phyloP scores from a whole-genome alignment of 1,284 basidiomycete species.

The Thecaphora thlaspeos region DNA sequence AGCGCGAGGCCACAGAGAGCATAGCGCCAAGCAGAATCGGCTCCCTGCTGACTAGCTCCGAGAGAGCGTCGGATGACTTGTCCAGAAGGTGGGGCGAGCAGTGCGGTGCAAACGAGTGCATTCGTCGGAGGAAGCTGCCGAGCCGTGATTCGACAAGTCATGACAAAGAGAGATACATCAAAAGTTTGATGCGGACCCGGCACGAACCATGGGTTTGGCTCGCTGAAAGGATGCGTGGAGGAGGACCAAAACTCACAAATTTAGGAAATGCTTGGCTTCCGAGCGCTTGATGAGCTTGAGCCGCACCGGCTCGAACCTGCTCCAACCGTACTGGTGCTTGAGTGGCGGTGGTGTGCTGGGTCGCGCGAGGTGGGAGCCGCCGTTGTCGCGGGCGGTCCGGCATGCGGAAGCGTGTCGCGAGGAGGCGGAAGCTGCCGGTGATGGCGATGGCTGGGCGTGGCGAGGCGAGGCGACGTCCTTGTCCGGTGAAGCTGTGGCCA shows the following conservation, averaged over 20 bases:
- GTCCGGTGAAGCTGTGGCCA: too few relatives aligned
- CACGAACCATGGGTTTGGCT: too few relatives aligned
- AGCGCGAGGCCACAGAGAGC: conserved; percentile 41
- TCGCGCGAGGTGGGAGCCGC: conserved; percentile 2
- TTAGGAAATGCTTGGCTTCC: conserved; percentile 35
- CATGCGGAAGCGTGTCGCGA: too few relatives aligned
- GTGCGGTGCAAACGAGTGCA: conserved; percentile 41
- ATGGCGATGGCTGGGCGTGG: neutral
- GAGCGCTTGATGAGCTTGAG: conserved; percentile 37
- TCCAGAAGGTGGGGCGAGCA: conserved; percentile 34
- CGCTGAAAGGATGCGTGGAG: too few relatives aligned
- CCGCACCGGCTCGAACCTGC: conserved; percentile 39
- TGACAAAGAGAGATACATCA: too few relatives aligned
- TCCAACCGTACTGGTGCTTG: conserved; percentile 36
- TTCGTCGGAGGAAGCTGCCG: conserved; percentile 27
- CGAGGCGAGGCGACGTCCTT: too few relatives aligned
- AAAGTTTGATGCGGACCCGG: too few relatives aligned
- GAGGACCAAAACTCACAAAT: too few relatives aligned
- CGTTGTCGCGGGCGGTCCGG: too few relatives aligned
- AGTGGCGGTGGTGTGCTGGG: conserved; percentile 32
- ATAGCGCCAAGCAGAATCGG: conserved; percentile 39
- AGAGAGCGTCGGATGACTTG: conserved; percentile 31
- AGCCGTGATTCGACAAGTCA: too few relatives aligned
- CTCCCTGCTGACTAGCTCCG: conserved; percentile 36
- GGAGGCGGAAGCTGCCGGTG: neutral